These are phyloP conservation scores for Citrus reticulata DNA, from an alignment of 345 rosid genomes.

Conservation along the genomic window DNA sequence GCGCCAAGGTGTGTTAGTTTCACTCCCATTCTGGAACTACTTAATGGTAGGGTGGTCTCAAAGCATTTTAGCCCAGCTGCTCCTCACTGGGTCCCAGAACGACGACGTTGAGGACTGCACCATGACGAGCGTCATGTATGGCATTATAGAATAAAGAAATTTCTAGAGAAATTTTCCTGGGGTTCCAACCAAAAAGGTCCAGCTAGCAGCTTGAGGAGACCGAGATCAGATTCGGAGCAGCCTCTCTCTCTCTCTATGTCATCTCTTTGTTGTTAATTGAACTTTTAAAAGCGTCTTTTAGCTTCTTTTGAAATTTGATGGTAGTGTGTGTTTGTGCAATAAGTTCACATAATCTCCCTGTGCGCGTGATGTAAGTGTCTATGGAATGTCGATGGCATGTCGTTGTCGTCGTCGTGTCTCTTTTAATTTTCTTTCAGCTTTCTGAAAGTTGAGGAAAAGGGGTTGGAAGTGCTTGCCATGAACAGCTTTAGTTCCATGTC, in stretches of 20 bases:
- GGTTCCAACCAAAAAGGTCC: not conserved
- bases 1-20: constrained; percentile 84
- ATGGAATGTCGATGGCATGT: constrained; percentile 1
- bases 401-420: not conserved
- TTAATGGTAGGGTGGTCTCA: constrained; percentile 67
- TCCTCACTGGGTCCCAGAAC: constrained; percentile 69
- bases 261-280: not conserved
- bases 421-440: constrained; percentile 7
- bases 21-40: constrained; percentile 72
- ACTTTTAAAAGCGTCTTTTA: constrained; percentile 22
- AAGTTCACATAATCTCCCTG: constrained; percentile 21
- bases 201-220: too few species aligned
- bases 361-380: constrained; percentile 23
- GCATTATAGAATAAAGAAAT: not conserved
- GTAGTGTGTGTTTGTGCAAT: constrained; percentile 15
- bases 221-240: not conserved
- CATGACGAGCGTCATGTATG: not conserved
- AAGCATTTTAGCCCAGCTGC: constrained; percentile 65
- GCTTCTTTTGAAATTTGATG: constrained; percentile 9
- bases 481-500: not conserved
- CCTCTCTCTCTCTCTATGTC: not conserved
- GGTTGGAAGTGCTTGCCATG: not conserved
- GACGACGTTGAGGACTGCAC: constrained; percentile 27
- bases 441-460: constrained; percentile 19
- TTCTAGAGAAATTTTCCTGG: not conserved